Evolutionary conservation across 2,329 filamentous ascomycete genomes (phyloP).

Genomic region (Penicillium fuscoglaucum): DNA sequence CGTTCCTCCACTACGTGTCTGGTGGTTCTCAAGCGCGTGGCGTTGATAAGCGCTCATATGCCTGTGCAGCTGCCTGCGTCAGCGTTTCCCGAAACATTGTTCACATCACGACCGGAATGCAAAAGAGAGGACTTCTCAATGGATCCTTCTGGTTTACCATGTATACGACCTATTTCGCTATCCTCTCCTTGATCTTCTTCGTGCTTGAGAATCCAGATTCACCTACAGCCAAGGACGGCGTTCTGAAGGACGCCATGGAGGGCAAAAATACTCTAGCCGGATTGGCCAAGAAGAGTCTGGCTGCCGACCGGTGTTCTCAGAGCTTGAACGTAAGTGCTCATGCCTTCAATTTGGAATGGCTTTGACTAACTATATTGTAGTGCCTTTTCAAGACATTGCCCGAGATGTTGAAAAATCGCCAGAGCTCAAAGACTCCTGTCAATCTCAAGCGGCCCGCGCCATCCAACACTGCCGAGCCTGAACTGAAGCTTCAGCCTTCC

Average conservation of each 20-base stretch:
- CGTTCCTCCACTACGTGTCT: conserved; percentile 65
- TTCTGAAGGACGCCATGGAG: conserved; percentile 79
- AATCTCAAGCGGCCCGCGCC: conserved; percentile 52
- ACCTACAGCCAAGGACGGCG: conserved; percentile 63
- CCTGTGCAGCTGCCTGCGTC: conserved; percentile 65
- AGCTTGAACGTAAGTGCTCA: conserved; percentile 68
- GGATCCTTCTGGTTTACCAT: conserved; percentile 69
- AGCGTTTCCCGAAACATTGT: conserved; percentile 67
- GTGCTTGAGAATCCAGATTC: conserved; percentile 65
- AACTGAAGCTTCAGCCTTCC: conserved; percentile 15
- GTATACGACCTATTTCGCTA: conserved; percentile 68
- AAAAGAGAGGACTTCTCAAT: conserved; percentile 59
- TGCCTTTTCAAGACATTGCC: conserved; percentile 81
- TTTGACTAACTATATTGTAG: conserved; percentile 46
- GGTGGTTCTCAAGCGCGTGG: conserved; percentile 50
- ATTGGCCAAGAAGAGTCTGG: conserved; percentile 79
- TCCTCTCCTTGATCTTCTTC: conserved; percentile 64
- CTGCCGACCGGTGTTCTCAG: conserved; percentile 79
- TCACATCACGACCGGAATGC: conserved; percentile 66
- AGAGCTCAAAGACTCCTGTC: conserved; percentile 48
- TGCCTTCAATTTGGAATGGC: background rate
- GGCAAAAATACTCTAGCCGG: conserved; percentile 79
- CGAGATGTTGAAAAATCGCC: conserved; percentile 62
- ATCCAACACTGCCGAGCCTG: conserved; percentile 22
- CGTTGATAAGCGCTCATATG: conserved; percentile 63